These are phyloP conservation scores for Raphanus raphanistrum DNA, from an alignment of 345 rosid genomes.

Conservation along the genomic window DNA sequence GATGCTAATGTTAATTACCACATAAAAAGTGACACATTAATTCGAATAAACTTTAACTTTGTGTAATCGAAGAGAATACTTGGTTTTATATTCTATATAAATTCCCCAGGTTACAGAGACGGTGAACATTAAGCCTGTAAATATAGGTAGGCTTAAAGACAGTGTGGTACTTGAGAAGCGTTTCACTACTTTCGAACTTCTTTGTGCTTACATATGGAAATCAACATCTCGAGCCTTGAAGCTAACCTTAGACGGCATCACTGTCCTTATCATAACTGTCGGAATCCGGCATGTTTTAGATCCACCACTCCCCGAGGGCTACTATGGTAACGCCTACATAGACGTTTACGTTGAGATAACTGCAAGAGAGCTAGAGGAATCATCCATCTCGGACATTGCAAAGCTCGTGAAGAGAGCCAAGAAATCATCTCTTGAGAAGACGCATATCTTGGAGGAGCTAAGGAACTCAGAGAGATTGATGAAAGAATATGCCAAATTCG, in stretches of 20 bases:
- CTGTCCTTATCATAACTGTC: not conserved
- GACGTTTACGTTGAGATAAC: not conserved
- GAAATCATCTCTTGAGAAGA: not conserved
- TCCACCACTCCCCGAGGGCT: not conserved
- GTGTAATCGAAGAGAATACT: too few relatives aligned
- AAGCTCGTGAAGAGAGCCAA: not conserved
- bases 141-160: not conserved
- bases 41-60: too few relatives aligned
- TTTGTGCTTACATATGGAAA: not conserved
- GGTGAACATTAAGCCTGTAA: not conserved
- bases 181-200: not conserved
- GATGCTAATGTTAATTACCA: not conserved
- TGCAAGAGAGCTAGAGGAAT: not conserved
- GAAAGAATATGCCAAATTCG: conserved; percentile 21
- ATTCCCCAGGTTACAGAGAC: not conserved
- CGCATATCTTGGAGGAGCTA: not conserved
- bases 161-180: not conserved
- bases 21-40: not conserved
- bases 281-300: not conserved
- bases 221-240: not conserved
- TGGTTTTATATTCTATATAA: too few relatives aligned
- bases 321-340: not conserved
- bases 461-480: conserved; percentile 29
- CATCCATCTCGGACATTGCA: not conserved
- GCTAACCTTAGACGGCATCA: not conserved